A percentile compares a stretch with the other conserved stretches of the same genome.
phyloP scores from a whole-genome alignment of 345 rosid genomes.

The Sonneratia caseolaris region DNA sequence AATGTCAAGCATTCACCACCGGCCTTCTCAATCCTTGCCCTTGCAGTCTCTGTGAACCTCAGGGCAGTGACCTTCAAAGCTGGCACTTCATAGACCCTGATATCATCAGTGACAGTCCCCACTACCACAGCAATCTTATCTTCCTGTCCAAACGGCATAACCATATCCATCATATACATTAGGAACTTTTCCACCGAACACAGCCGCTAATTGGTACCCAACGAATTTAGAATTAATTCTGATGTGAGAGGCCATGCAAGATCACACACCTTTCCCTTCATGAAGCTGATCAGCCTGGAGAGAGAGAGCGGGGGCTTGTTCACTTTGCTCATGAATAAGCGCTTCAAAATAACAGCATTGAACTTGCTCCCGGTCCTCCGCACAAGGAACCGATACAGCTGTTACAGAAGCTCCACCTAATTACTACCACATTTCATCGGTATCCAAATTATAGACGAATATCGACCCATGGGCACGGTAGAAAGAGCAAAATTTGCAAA shows the following conservation, averaged over 20 bases:
- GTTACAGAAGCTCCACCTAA: neutral
- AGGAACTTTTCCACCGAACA: neutral
- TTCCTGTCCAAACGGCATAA: slow-evolving; percentile 31
- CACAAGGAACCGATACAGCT: slow-evolving; percentile 82
- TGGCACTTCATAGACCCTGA: slow-evolving; percentile 78
- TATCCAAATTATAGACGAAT: no score
- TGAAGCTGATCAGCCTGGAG: slow-evolving; percentile 53
- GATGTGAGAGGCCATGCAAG: neutral
- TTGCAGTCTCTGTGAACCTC: slow-evolving; percentile 83
- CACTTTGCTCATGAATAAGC: slow-evolving; percentile 90
- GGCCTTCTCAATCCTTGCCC: slow-evolving; percentile 93
- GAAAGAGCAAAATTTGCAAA: no score
- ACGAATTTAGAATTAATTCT: neutral
- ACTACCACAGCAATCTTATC: slow-evolving; percentile 76
- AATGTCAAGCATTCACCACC: slow-evolving; percentile 97
- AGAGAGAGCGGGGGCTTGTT: slow-evolving; percentile 89
- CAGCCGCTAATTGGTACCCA: neutral
- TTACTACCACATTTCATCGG: neutral
- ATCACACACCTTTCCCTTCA: slow-evolving; percentile 56
- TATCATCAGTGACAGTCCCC: slow-evolving; percentile 84
- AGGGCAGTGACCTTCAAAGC: slow-evolving; percentile 73
- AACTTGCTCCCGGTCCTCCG: slow-evolving; percentile 88
- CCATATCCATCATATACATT: neutral
- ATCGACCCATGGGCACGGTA: no score
- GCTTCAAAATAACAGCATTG: slow-evolving; percentile 85